Evolutionary conservation across 805 yeast species (phyloP), one percentile per base, ranked within the genome.

Genomic region (Sugiyamaella qingdaonensis): DNA sequence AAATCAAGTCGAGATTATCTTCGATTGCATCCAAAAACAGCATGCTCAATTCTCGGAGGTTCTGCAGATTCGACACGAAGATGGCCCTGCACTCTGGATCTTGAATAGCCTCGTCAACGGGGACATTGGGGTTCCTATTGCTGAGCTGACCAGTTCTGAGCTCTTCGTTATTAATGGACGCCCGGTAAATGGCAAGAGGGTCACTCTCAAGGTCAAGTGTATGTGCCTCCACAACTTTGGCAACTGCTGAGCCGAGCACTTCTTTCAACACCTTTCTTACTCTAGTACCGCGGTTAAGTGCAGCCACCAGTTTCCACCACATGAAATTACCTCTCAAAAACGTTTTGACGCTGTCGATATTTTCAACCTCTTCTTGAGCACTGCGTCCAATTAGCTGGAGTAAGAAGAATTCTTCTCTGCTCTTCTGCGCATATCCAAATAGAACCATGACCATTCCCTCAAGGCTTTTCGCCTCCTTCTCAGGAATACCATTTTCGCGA

Each of bases 11-110:
- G 13, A 82, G 63, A 32, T 70, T 68, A 2, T 64, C 66, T 24
- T 76, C 78, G 21, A 90, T 61, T 0, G 78, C 62, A 16, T 78
- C 78, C 60, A 88, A 73, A 9, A 87, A 70, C 52, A 81, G 80
- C 24, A 85, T 79, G 0, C 88, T 73, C 43, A 78, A 74, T 57
- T 87, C 95, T 66, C 98, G 79, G 49, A 94, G 69, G 19, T 73
- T 72, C 68, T 87, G 87, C 62, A 94, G 72, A 60, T 94, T 91
- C 34, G 75, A 68, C 33, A 94, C 84, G 66, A 88, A 94, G 42
- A 76, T 75, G 0, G 71, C 68, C 33, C 94, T 78, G 0, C 92
- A 89, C n/a, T 78, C 82, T 1, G 82, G 78, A 58, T 88, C 91
- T 58, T 85, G 85, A 56, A 92, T 88, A 1, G 98, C 96, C 36